Evolutionary conservation across 1,139 yeast genomes (phyloP).

Genomic region (Saccharomyces hybrid): DNA sequence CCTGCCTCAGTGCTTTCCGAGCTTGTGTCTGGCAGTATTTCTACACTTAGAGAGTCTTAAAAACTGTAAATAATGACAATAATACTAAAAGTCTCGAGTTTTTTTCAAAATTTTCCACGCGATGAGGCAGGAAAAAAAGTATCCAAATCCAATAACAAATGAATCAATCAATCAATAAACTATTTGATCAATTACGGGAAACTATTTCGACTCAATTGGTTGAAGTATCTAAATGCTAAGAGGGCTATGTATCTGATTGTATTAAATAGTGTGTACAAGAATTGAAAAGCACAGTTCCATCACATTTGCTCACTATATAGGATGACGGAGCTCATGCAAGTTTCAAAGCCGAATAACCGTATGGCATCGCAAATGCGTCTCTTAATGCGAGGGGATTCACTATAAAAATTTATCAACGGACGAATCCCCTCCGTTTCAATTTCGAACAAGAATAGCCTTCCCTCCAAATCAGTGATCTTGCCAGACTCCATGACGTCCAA

Average conservation of each 20-base stretch:
- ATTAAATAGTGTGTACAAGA: not conserved
- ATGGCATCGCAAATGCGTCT: conserved; percentile 36
- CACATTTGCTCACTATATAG: conserved; percentile 22
- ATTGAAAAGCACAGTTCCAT: too few species aligned
- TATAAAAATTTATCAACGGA: conserved; percentile 16
- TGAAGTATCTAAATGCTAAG: not conserved
- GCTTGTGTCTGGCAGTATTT: not conserved
- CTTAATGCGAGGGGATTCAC: conserved; percentile 23
- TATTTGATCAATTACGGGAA: not conserved
- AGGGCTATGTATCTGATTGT: not conserved
- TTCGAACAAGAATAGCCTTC: conserved; percentile 21
- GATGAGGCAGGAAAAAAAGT: not conserved
- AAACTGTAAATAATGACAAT: not conserved
- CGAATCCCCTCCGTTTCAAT: conserved; percentile 18
- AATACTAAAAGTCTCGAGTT: not conserved
- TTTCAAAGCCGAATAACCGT: conserved; percentile 38
- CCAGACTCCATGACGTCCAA: conserved; percentile 25
- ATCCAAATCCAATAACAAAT: not conserved
- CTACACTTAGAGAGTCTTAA: not conserved
- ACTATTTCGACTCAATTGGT: not conserved
- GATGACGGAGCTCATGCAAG: conserved; percentile 19
- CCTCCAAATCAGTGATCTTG: conserved; percentile 17
- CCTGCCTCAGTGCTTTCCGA: not conserved
- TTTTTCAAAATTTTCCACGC: not conserved
- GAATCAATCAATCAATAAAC: not conserved